phyloP scores from a whole-genome alignment of 306 rosid genomes.

The Senna tora region DNA sequence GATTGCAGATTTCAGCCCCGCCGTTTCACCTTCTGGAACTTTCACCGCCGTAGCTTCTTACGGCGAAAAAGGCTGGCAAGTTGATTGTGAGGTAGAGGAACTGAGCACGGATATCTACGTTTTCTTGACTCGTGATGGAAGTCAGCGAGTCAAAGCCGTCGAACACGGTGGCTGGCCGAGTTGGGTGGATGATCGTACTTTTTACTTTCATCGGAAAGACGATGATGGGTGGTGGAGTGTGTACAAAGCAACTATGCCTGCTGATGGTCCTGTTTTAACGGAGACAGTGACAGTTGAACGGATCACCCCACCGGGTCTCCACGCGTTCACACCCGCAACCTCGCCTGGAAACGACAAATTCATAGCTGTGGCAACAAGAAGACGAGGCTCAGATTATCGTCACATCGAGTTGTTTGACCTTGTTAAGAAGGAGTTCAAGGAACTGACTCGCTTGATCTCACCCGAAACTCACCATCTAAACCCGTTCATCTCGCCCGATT shows the following conservation, averaged over 20 bases:
- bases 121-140: slow-evolving; percentile 75
- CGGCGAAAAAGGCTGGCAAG: slow-evolving; percentile 72
- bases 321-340: slow-evolving; percentile 84
- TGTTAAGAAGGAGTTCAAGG: slow-evolving; percentile 56
- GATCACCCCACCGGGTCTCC: slow-evolving; percentile 84
- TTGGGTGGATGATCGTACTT: slow-evolving; percentile 75
- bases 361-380: slow-evolving; percentile 86
- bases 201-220: slow-evolving; percentile 81
- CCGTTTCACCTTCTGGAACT: slow-evolving; percentile 73
- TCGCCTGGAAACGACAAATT: slow-evolving; percentile 68
- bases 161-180: slow-evolving; percentile 96
- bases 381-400: slow-evolving; percentile 62
- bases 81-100: slow-evolving; percentile 77
- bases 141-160: slow-evolving; percentile 61
- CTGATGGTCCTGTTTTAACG: slow-evolving; percentile 39
- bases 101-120: slow-evolving; percentile 77
- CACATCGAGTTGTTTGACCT: slow-evolving; percentile 76
- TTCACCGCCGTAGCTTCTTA: slow-evolving; percentile 92
- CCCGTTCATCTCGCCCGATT: slow-evolving; percentile 84
- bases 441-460: slow-evolving; percentile 65
- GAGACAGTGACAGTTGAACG: slow-evolving; percentile 63
- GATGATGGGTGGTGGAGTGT: slow-evolving; percentile 84
- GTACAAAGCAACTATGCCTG: slow-evolving; percentile 63
- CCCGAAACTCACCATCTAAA: slow-evolving; percentile 72
- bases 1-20: slow-evolving; percentile 81